These are phyloP conservation scores for Amylocystis lapponica DNA, from an alignment of 768 basidiomycete species.

Conservation along the genomic window DNA sequence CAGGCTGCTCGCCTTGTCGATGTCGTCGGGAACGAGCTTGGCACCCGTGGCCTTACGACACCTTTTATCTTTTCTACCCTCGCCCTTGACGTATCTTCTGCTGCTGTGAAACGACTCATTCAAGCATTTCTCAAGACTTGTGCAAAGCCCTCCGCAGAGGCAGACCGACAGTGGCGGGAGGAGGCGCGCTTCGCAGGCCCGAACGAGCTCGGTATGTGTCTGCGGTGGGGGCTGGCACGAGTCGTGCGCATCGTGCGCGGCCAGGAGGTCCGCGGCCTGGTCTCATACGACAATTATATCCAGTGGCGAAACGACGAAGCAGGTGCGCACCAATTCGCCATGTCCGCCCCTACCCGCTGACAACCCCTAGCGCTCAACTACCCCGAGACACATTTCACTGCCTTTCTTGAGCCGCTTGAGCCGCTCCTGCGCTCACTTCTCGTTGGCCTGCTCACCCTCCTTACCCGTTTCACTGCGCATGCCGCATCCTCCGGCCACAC, in stretches of 20 bases:
- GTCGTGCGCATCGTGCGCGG: constrained; percentile 67
- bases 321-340: constrained; percentile 41
- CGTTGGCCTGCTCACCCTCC: constrained; percentile 69
- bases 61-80: constrained; percentile 89
- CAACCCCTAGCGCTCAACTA: constrained; percentile 48
- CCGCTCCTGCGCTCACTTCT: constrained; percentile 55
- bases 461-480: constrained; percentile 79
- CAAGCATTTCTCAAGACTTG: constrained; percentile 75
- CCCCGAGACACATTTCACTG: constrained; percentile 65
- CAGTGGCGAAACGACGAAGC: constrained; percentile 80
- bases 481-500: constrained; percentile 84
- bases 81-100: constrained; percentile 77
- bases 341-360: constrained; percentile 11
- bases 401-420: constrained; percentile 52
- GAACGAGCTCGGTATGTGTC: constrained; percentile 85
- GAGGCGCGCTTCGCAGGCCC: constrained; percentile 82
- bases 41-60: constrained; percentile 68
- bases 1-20: constrained; percentile 69
- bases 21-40: constrained; percentile 64
- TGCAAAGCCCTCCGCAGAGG: constrained; percentile 26
- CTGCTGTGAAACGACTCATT: constrained; percentile 73
- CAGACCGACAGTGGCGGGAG: constrained; percentile 61
- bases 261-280: constrained; percentile 72
- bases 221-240: constrained; percentile 88
- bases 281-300: constrained; percentile 81